A percentile compares a stretch with the other conserved stretches of the same genome.
phyloP scores from a whole-genome alignment of 169 alveolate genomes.

The Eimeria praecox region DNA sequence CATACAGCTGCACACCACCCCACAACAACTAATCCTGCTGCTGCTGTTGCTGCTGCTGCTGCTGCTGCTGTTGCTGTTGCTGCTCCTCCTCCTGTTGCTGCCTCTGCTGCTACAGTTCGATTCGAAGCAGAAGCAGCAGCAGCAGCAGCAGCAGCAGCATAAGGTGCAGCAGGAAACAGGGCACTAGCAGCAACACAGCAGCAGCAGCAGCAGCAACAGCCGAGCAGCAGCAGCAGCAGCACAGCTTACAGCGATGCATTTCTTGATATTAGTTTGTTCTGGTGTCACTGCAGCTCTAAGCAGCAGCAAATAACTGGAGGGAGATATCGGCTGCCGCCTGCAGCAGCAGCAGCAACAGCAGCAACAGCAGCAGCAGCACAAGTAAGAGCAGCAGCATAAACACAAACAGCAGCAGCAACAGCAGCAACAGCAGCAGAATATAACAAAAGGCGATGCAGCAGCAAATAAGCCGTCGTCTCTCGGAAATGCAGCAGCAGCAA shows the following conservation, averaged over 20 bases:
- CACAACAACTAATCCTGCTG: background rate
- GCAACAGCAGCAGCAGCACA: background rate
- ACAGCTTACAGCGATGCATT: background rate
- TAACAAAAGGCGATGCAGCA: background rate
- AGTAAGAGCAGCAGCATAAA: background rate
- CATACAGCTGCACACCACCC: constrained; percentile 21
- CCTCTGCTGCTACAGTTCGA: too few species aligned
- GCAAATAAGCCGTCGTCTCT: too few species aligned
- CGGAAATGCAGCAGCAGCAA: background rate
- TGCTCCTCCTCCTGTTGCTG: too few species aligned
- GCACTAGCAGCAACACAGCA: background rate
- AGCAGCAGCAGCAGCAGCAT: constrained; percentile 6
- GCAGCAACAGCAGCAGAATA: background rate
- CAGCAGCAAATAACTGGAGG: constrained; percentile 39
- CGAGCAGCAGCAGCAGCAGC: constrained; percentile 23
- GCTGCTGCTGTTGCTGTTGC: too few species aligned
- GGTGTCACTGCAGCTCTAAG: constrained; percentile 35
- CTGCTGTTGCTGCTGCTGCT: constrained; percentile 15
- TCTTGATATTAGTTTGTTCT: background rate
- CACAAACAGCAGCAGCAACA: constrained; percentile 26
- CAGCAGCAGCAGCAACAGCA: constrained; percentile 57
- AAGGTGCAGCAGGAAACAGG: background rate
- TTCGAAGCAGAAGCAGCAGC: background rate
- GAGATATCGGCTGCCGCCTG: constrained; percentile 48
- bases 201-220: constrained; percentile 23